phyloP scores from a whole-genome alignment of 139 green algal genomes.

The Chlamydomonas incerta region DNA sequence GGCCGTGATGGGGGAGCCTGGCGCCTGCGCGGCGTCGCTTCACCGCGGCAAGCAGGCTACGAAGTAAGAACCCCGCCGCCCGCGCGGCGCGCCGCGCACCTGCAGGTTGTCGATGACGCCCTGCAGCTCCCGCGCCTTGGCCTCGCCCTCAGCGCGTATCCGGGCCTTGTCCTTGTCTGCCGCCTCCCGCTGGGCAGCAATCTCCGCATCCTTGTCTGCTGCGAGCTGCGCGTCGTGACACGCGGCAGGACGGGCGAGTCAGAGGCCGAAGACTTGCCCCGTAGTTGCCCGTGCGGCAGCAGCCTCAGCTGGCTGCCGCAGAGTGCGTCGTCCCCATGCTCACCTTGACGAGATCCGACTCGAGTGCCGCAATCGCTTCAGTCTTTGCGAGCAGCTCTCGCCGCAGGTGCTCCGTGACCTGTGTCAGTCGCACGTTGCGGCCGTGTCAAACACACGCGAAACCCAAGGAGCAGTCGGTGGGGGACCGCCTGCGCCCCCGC shows the following conservation, averaged over 20 bases:
- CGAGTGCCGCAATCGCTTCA: conserved; percentile 66
- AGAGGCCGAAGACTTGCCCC: too few relatives aligned
- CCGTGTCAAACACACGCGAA: too few relatives aligned
- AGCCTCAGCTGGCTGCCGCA: too few relatives aligned
- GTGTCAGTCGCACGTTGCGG: too few relatives aligned
- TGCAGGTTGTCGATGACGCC: conserved; percentile 36
- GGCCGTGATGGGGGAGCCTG: neutral
- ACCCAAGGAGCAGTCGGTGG: too few relatives aligned
- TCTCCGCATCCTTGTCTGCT: conserved; percentile 47
- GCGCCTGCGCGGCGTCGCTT: neutral
- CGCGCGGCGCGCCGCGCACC: neutral
- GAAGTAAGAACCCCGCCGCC: too few relatives aligned
- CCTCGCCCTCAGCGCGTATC: conserved; percentile 15
- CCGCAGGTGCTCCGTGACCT: conserved; percentile 76
- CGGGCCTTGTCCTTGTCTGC: conserved; percentile 23
- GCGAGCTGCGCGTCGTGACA: conserved; percentile 9
- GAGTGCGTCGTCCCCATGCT: neutral
- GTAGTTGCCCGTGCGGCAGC: too few relatives aligned
- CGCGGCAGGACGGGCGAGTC: too few relatives aligned
- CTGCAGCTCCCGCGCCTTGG: conserved; percentile 35
- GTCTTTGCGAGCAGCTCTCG: conserved; percentile 75
- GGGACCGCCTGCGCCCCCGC: too few relatives aligned
- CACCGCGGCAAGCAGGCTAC: too few relatives aligned
- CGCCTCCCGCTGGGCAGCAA: conserved; percentile 12
- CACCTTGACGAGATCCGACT: conserved; percentile 62